Evolutionary conservation across 2,329 filamentous ascomycete species (phyloP).

Genomic region (Zymoseptoria ardabiliae): DNA sequence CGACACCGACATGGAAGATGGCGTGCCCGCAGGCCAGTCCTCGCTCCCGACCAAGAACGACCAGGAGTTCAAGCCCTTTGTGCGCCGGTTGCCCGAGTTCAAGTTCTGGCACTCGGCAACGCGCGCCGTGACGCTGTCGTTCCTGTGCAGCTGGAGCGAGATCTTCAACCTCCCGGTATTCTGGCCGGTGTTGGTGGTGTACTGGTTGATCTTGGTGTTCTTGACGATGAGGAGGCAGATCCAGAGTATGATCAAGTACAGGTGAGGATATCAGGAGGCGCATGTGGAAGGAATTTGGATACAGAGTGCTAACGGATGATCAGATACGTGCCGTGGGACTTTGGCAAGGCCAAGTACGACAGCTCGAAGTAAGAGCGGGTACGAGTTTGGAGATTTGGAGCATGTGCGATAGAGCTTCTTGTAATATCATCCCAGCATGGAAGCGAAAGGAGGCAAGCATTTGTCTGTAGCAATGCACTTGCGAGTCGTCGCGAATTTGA

Average conservation of each 20-base stretch:
- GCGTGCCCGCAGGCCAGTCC: constrained; percentile 49
- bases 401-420: background rate
- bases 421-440: background rate
- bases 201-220: constrained; percentile 95
- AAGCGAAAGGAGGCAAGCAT: background rate
- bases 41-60: constrained; percentile 89
- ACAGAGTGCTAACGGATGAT: constrained; percentile 12
- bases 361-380: constrained; percentile 19
- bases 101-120: constrained; percentile 99
- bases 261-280: constrained; percentile 51
- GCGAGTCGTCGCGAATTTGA: background rate
- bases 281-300: background rate
- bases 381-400: background rate
- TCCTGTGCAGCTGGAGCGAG: constrained; percentile 84
- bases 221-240: constrained; percentile 99
- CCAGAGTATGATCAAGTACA: constrained; percentile 99
- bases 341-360: constrained; percentile 33
- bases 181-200: constrained; percentile 97
- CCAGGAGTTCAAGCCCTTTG: constrained; percentile 96
- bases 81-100: constrained; percentile 92
- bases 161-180: constrained; percentile 97
- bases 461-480: background rate
- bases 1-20: constrained; percentile 95
- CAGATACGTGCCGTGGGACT: constrained; percentile 35
- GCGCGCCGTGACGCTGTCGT: constrained; percentile 72